A percentile compares a stretch with the other conserved stretches of the same genome.
Conservation (phyloP, 192 early-diverging fungal genomes). For the Entomortierella parvispora region DNA sequence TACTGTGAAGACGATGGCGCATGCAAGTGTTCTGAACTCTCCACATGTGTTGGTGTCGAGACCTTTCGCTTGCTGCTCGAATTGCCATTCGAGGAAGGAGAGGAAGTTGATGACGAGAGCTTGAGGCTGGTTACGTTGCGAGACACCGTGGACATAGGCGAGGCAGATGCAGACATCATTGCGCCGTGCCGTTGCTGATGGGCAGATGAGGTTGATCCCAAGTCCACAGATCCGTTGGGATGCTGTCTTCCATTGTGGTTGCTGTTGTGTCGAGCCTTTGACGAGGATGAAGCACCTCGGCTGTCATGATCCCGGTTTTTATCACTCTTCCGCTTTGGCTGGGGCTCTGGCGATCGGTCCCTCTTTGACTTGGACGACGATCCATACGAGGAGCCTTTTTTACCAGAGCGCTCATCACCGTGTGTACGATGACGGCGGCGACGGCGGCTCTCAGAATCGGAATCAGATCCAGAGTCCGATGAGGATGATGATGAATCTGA, state of each 20-base stretch:
- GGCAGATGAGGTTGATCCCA: no score
- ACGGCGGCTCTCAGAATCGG: conserved; percentile 15
- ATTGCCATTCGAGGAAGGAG: not conserved
- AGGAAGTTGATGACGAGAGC: conserved; percentile 23
- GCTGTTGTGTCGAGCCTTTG: conserved; percentile 11
- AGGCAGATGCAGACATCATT: conserved; percentile 24
- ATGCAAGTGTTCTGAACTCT: not conserved
- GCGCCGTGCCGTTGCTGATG: no score
- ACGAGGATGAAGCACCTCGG: conserved; percentile 7
- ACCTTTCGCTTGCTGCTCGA: conserved; percentile 25
- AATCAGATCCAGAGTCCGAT: conserved; percentile 48
- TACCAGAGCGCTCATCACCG: not conserved
- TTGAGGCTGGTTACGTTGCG: conserved; percentile 37
- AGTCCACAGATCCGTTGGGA: no score
- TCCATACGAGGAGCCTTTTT: not conserved
- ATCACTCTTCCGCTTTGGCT: conserved; percentile 4
- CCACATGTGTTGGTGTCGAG: conserved; percentile 7
- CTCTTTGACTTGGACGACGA: not conserved
- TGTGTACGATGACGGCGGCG: conserved; percentile 12
- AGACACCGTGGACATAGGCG: conserved; percentile 36
- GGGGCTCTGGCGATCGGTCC: not conserved
- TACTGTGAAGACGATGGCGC: no score
- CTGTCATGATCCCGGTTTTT: conserved; percentile 12
- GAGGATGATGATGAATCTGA: conserved; percentile 18
- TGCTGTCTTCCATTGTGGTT: conserved; percentile 10